A percentile compares a stretch with the other conserved stretches of the same genome.
Evolutionary conservation across 768 basidiomycete genomes (phyloP).

Genomic region (Tricholoma terreum): DNA sequence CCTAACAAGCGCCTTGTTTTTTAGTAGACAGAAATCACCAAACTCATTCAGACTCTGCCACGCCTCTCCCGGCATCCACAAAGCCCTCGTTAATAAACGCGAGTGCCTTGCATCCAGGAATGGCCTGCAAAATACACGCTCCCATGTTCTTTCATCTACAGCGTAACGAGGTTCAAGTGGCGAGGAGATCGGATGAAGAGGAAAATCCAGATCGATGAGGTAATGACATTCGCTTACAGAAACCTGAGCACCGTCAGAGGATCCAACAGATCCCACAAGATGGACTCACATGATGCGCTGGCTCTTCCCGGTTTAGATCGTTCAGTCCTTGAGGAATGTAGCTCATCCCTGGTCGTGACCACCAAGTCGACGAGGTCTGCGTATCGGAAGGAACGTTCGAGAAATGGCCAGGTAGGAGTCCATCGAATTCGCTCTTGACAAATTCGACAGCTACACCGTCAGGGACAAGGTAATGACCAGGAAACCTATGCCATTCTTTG

Average conservation of each 20-base stretch:
- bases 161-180: conserved; percentile 79
- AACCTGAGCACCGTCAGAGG: conserved; percentile 44
- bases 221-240: conserved; percentile 78
- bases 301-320: conserved; percentile 81
- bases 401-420: conserved; percentile 86
- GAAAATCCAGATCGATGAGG: conserved; percentile 88
- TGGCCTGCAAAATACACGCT: conserved; percentile 72
- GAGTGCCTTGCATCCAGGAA: conserved; percentile 86
- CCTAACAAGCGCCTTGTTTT: conserved; percentile 46
- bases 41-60: conserved; percentile 73
- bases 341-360: conserved; percentile 62
- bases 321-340: conserved; percentile 68
- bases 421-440: conserved; percentile 89
- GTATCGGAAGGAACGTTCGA: conserved; percentile 31
- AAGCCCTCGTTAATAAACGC: conserved; percentile 62
- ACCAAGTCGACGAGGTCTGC: conserved; percentile 32
- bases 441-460: conserved; percentile 80
- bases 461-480: conserved; percentile 86
- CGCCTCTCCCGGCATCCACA: conserved; percentile 73
- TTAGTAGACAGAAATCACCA: conserved; percentile 90
- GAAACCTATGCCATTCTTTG: conserved; percentile 97
- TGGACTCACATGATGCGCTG: conserved; percentile 66
- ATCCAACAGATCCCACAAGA: conserved; percentile 2
- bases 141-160: conserved; percentile 65
- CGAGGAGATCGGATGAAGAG: conserved; percentile 55